Conservation (phyloP, 352 stramenopile genomes). For the Phytophthora fragariaefolia region DNA sequence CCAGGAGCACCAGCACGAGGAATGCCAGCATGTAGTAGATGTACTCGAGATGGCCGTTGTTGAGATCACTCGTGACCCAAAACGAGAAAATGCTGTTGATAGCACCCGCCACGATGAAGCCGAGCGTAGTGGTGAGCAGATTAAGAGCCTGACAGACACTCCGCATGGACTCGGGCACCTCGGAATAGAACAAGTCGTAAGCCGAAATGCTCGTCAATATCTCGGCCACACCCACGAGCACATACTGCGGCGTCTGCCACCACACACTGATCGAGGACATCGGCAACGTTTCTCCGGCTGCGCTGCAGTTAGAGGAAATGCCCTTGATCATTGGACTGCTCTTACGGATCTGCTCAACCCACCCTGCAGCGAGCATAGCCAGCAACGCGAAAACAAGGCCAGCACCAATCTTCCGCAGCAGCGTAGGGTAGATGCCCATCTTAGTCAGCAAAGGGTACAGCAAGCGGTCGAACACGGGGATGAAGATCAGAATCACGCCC, state of each 20-base stretch:
- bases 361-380: constrained; percentile 73
- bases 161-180: constrained; percentile 91
- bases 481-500: constrained; percentile 90
- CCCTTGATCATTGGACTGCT: constrained; percentile 48
- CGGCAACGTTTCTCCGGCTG: constrained; percentile 58
- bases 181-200: constrained; percentile 93
- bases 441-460: constrained; percentile 81
- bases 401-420: constrained; percentile 89
- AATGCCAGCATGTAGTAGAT: constrained; percentile 89
- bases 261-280: constrained; percentile 89
- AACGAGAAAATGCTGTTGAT: constrained; percentile 91
- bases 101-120: constrained; percentile 82
- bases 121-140: constrained; percentile 90
- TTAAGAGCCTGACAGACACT: constrained; percentile 92
- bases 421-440: constrained; percentile 73
- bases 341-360: constrained; percentile 82
- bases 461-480: constrained; percentile 87
- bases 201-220: constrained; percentile 91
- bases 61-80: constrained; percentile 91
- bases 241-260: constrained; percentile 92
- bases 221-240: constrained; percentile 89
- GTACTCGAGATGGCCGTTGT: constrained; percentile 89
- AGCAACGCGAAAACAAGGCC: constrained; percentile 85
- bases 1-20: constrained; percentile 69
- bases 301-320: constrained; percentile 80